Evolutionary conservation across 345 rosid genomes (phyloP).

Genomic region (Bruguiera sexangula): DNA sequence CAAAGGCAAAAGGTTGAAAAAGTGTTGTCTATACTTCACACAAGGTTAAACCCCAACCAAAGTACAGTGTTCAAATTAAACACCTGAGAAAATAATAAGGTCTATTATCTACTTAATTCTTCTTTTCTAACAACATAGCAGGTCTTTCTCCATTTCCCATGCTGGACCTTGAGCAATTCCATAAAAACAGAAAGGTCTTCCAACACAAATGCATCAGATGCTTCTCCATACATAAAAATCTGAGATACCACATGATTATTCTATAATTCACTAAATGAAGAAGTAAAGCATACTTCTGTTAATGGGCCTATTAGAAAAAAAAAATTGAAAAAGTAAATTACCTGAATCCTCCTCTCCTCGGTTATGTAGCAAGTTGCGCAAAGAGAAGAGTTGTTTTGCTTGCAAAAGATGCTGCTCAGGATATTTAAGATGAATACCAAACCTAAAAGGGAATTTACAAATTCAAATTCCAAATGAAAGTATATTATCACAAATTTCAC

Average conservation of each 20-base stretch:
- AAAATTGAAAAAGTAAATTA: slow-evolving; percentile 21
- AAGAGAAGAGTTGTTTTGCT: slow-evolving; percentile 61
- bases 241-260: neutral
- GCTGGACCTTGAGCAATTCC: too few species aligned
- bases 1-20: neutral
- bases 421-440: slow-evolving; percentile 49
- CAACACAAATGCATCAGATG: too few species aligned
- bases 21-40: neutral
- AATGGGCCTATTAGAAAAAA: slow-evolving; percentile 8
- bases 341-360: slow-evolving; percentile 59
- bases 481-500: neutral
- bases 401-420: slow-evolving; percentile 71
- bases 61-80: too few species aligned
- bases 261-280: neutral
- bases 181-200: too few species aligned
- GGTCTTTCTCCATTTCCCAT: too few species aligned
- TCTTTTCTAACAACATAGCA: too few species aligned
- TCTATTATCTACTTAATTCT: too few species aligned
- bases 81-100: neutral
- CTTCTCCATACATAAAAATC: too few species aligned
- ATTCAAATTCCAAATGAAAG: slow-evolving; percentile 21
- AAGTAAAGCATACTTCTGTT: neutral
- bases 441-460: slow-evolving; percentile 38
- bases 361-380: slow-evolving; percentile 80
- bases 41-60: neutral